Conservation (phyloP, 495 filamentous ascomycete species). For the Aspergillus ellipticus region DNA sequence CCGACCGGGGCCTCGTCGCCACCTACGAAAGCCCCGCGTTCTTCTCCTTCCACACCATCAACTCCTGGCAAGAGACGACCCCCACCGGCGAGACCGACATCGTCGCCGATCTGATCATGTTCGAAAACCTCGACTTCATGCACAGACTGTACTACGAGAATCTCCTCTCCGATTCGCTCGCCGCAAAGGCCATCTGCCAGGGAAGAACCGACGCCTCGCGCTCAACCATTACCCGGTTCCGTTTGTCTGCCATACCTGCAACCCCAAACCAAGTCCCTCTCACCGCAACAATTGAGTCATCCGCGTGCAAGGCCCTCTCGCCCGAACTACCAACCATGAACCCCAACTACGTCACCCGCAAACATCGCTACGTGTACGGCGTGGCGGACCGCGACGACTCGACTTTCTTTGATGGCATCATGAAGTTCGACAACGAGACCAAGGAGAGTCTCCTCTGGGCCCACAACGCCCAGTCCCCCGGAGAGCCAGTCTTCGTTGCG, state of each 20-base stretch:
- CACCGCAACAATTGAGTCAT: slow-evolving; percentile 33
- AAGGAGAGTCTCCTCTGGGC: slow-evolving; percentile 50
- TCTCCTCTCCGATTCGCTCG: slow-evolving; percentile 40
- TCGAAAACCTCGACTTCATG: slow-evolving; percentile 52
- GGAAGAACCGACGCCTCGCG: slow-evolving; percentile 26
- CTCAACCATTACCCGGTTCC: slow-evolving; percentile 45
- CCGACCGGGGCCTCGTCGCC: slow-evolving; percentile 52
- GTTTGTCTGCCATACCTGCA: slow-evolving; percentile 36
- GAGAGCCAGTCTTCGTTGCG: slow-evolving; percentile 71
- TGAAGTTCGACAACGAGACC: slow-evolving; percentile 63
- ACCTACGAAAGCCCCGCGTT: slow-evolving; percentile 57
- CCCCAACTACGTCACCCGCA: slow-evolving; percentile 46
- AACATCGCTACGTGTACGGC: slow-evolving; percentile 64
- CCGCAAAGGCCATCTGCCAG: slow-evolving; percentile 29
- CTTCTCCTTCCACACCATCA: slow-evolving; percentile 75
- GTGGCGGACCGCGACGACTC: slow-evolving; percentile 53
- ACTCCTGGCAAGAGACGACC: slow-evolving; percentile 62
- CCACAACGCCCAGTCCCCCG: slow-evolving; percentile 60
- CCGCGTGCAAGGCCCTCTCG: slow-evolving; percentile 25
- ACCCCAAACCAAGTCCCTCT: slow-evolving; percentile 8
- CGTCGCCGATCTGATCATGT: slow-evolving; percentile 54
- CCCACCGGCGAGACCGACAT: slow-evolving; percentile 44
- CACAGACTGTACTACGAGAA: slow-evolving; percentile 55
- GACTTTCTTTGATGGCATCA: slow-evolving; percentile 61
- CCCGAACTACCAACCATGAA: slow-evolving; percentile 70